A percentile compares a stretch with the other conserved stretches of the same genome.
These are phyloP conservation scores for Trichophyton benhamiae DNA, from an alignment of 2,329 filamentous ascomycete genomes.

Conservation along the genomic window DNA sequence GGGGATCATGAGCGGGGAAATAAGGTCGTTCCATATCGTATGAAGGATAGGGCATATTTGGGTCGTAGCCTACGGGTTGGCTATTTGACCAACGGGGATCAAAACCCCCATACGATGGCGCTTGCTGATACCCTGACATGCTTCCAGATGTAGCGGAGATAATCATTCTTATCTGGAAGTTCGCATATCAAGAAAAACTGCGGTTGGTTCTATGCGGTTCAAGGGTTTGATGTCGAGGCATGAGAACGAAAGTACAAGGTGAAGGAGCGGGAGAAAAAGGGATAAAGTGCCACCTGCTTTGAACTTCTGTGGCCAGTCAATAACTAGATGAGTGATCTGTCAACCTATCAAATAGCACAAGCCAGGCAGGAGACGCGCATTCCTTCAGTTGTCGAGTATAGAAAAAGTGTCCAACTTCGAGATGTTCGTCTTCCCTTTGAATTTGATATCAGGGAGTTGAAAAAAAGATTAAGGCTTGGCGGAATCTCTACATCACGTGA, in stretches of 20 bases:
- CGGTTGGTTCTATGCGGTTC: background rate
- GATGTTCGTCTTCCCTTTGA: background rate
- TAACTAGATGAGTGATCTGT: no score
- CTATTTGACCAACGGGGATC: conserved; percentile 27
- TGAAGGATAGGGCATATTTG: conserved; percentile 18
- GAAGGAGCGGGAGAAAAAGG: background rate
- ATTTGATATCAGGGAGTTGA: background rate
- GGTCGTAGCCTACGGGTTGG: conserved; percentile 16
- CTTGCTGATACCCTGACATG: conserved; percentile 37
- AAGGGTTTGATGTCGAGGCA: background rate
- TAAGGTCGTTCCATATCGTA: background rate
- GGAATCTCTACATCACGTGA: background rate
- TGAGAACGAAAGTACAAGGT: background rate
- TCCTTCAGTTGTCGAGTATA: background rate
- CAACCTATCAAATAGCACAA: background rate
- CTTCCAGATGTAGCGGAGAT: conserved; percentile 1
- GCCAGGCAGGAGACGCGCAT: background rate
- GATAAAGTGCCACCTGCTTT: background rate
- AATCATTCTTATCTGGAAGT: background rate
- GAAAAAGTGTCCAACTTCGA: background rate
- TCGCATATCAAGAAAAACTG: background rate
- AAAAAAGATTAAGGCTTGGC: background rate
- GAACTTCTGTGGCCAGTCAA: background rate
- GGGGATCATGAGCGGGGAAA: background rate
- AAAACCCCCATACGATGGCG: conserved; percentile 32